phyloP scores from a whole-genome alignment of 2,329 filamentous ascomycete genomes.

The Xylariaceae sp. region DNA sequence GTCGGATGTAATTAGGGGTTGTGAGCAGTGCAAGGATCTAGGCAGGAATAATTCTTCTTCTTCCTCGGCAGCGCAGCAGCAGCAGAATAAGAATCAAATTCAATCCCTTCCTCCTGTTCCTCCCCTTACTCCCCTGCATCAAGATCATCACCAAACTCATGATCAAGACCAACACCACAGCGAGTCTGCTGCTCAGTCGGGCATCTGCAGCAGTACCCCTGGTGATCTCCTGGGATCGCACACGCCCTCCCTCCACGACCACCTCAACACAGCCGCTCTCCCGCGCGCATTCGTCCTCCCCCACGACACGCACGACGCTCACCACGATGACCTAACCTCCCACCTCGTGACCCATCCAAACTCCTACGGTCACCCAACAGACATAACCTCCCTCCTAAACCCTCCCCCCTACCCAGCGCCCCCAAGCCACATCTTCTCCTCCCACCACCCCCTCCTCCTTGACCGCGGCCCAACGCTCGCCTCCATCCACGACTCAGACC shows the following conservation, averaged over 20 bases:
- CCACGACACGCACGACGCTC: conserved; percentile 16
- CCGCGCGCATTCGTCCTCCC: conserved; percentile 26
- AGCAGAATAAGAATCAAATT: conserved; percentile 10
- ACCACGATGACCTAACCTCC: conserved; percentile 26
- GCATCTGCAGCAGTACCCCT: conserved; percentile 10
- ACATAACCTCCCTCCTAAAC: conserved; percentile 44
- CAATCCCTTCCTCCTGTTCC: not conserved
- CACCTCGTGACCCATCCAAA: conserved; percentile 28
- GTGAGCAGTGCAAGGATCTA: conserved; percentile 67
- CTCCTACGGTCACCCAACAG: conserved; percentile 44
- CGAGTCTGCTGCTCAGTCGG: conserved; percentile 3
- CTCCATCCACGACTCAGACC: conserved; percentile 31
- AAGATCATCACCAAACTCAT: conserved; percentile 14
- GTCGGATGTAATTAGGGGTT: conserved; percentile 88
- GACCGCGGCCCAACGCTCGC: conserved; percentile 23
- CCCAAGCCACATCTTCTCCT: conserved; percentile 22
- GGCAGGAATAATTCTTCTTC: conserved; percentile 12
- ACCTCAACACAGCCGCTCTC: conserved; percentile 20
- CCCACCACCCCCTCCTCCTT: conserved; percentile 25
- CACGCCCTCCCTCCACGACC: conserved; percentile 11
- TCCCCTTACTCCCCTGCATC: too few relatives aligned
- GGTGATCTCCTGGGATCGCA: conserved; percentile 20
- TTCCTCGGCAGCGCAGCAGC: conserved; percentile 6
- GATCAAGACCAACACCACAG: conserved; percentile 8
- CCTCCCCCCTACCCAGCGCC: conserved; percentile 25